Evolutionary conservation across 2,329 filamentous ascomycete species (phyloP).

Genomic region (Nannizziopsis barbatae): DNA sequence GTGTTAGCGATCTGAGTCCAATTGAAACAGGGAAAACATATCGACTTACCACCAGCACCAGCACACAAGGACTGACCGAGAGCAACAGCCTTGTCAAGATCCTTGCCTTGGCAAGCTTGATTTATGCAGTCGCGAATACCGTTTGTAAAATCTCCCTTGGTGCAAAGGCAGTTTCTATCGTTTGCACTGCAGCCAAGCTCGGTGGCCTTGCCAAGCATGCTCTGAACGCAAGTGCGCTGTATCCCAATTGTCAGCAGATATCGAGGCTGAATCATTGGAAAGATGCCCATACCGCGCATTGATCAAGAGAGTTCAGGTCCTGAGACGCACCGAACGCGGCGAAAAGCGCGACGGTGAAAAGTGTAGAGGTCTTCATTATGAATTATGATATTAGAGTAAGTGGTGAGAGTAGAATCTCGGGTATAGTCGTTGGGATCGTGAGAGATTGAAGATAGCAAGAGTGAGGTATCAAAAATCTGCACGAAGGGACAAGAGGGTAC

Average conservation of each 20-base stretch:
- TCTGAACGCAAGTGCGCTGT: conserved; percentile 36
- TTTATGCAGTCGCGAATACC: conserved; percentile 39
- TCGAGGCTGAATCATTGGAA: neutral
- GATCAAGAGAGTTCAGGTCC: conserved; percentile 14
- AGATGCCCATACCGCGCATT: conserved; percentile 20
- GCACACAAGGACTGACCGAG: neutral
- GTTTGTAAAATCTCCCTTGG: conserved; percentile 31
- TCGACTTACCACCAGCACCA: neutral
- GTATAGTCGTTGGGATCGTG: neutral
- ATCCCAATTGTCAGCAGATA: conserved; percentile 12
- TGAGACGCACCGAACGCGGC: conserved; percentile 18
- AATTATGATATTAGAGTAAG: neutral
- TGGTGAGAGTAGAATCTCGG: neutral
- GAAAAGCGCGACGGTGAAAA: conserved; percentile 18
- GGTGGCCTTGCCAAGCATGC: conserved; percentile 33
- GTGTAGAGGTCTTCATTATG: conserved; percentile 22
- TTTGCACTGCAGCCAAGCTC: conserved; percentile 31
- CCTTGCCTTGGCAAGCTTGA: conserved; percentile 34
- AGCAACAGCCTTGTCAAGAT: conserved; percentile 18
- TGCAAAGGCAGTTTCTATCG: conserved; percentile 34
- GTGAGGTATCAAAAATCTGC: too few relatives aligned
- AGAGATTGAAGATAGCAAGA: neutral
- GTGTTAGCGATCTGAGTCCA: neutral
- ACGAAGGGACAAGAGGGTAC: conserved; percentile 1
- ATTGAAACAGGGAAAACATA: neutral